phyloP scores from a whole-genome alignment of 371 early-diverging fungal genomes.

The Mortierella sp. region DNA sequence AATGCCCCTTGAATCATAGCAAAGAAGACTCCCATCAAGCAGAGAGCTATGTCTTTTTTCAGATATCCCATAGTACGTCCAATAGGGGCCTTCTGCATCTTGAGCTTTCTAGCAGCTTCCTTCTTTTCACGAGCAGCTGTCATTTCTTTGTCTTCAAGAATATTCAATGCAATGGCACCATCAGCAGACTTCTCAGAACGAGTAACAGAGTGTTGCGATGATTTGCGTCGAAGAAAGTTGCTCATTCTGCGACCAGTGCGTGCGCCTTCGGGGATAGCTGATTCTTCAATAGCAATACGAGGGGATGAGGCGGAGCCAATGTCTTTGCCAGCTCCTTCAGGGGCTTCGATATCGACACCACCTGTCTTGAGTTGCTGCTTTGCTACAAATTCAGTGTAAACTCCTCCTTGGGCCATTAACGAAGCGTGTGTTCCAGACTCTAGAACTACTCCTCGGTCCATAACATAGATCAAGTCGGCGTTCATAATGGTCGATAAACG shows the following conservation, averaged over 20 bases:
- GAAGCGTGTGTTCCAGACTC: conserved; percentile 80
- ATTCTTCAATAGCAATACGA: conserved; percentile 41
- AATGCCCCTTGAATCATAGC: conserved; percentile 69
- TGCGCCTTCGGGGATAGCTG: conserved; percentile 22
- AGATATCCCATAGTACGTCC: conserved; percentile 53
- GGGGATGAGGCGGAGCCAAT: conserved; percentile 10
- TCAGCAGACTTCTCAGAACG: conserved; percentile 47
- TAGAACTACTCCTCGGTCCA: conserved; percentile 75
- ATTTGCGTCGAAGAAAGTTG: conserved; percentile 45
- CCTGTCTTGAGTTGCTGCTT: conserved; percentile 57
- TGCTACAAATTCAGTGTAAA: conserved; percentile 62
- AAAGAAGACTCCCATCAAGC: conserved; percentile 57
- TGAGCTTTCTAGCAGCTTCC: conserved; percentile 59
- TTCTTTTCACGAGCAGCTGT: conserved; percentile 52
- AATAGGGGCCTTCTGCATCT: conserved; percentile 65
- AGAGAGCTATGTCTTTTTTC: conserved; percentile 50
- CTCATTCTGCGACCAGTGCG: conserved; percentile 40
- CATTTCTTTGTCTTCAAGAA: conserved; percentile 29
- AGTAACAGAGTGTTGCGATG: conserved; percentile 43
- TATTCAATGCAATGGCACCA: conserved; percentile 11
- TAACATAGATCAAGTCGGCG: conserved; percentile 87
- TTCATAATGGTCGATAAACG: conserved; percentile 82
- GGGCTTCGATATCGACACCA: conserved; percentile 34
- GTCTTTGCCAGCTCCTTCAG: conserved; percentile 11
- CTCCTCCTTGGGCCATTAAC: conserved; percentile 63